Evolutionary conservation across 106 monocot species (phyloP).

Genomic region (Apostasia ramifera): DNA sequence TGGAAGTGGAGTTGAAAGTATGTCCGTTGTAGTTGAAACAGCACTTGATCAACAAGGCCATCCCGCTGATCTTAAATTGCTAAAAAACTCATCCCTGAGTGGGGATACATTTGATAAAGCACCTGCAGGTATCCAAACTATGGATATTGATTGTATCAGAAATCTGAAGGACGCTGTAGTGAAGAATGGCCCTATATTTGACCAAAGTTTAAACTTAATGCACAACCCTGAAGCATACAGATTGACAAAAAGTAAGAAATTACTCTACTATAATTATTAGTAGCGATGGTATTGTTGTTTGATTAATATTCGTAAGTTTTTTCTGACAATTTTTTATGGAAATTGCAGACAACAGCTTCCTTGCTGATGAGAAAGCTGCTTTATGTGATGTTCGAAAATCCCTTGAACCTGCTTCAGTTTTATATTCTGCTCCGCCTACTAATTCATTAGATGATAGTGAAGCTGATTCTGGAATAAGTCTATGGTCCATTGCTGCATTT

Average conservation of each 20-base stretch:
- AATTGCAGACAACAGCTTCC: conserved; percentile 3
- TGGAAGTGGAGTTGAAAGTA: not conserved
- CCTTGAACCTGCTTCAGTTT: not conserved
- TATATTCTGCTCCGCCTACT: conserved; percentile 2
- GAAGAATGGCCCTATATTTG: not conserved
- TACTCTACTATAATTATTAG: not conserved
- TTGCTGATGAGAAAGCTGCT: conserved; percentile 3
- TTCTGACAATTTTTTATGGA: conserved; percentile 6
- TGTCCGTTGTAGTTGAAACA: not conserved
- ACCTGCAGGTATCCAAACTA: not conserved
- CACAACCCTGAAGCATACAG: not conserved
- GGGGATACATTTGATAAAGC: conserved; percentile 4
- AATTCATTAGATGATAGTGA: conserved; percentile 2
- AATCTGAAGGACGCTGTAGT: conserved; percentile 6
- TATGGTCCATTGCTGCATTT: conserved; percentile 26
- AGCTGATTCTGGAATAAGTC: not conserved
- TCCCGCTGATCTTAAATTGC: not conserved
- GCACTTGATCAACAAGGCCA: not conserved
- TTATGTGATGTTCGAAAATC: not conserved
- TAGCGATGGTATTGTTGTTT: not conserved
- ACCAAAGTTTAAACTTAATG: not conserved
- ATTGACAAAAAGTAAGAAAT: conserved; percentile 7
- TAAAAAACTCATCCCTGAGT: not conserved
- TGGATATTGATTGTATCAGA: not conserved
- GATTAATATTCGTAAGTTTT: not conserved